Conservation (phyloP, 352 stramenopile genomes). For the Elongisporangium senticosum region DNA sequence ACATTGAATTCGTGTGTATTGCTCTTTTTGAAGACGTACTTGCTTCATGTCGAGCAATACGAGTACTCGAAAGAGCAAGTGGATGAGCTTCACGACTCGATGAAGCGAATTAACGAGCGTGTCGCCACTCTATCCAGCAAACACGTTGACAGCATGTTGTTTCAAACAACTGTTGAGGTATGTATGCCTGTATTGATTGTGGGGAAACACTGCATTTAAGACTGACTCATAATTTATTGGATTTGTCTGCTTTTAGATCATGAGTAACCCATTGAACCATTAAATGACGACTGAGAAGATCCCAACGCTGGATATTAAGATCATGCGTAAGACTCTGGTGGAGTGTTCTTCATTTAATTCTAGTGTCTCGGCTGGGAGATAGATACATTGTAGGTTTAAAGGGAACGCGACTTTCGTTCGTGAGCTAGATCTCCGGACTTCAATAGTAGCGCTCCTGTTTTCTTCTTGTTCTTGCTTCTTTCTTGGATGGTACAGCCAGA, state of each 20-base stretch:
- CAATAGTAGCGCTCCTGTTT: not conserved
- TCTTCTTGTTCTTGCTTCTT: not conserved
- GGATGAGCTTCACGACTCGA: slow-evolving; percentile 13
- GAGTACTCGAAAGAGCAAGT: slow-evolving; percentile 26
- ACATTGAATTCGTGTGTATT: slow-evolving; percentile 42
- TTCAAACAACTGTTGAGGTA: not conserved
- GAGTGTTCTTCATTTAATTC: not conserved
- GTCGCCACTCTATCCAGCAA: not conserved
- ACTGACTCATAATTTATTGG: not conserved
- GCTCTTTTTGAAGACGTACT: slow-evolving; percentile 64
- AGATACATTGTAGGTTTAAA: slow-evolving; percentile 1
- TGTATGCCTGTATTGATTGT: too few relatives aligned
- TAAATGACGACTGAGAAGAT: not conserved
- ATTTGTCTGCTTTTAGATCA: not conserved
- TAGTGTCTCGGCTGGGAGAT: not conserved
- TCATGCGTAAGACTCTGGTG: not conserved
- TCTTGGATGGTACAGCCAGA: not conserved
- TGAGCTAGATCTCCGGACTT: not conserved
- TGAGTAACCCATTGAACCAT: not conserved
- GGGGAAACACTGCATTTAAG: not conserved
- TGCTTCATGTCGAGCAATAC: slow-evolving; percentile 49
- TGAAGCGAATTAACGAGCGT: not conserved
- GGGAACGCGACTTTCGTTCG: not conserved
- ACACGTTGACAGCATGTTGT: not conserved
- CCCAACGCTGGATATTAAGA: not conserved